Conservation (phyloP, 2,329 filamentous ascomycete genomes). For the Mycosphaerella sp. region DNA sequence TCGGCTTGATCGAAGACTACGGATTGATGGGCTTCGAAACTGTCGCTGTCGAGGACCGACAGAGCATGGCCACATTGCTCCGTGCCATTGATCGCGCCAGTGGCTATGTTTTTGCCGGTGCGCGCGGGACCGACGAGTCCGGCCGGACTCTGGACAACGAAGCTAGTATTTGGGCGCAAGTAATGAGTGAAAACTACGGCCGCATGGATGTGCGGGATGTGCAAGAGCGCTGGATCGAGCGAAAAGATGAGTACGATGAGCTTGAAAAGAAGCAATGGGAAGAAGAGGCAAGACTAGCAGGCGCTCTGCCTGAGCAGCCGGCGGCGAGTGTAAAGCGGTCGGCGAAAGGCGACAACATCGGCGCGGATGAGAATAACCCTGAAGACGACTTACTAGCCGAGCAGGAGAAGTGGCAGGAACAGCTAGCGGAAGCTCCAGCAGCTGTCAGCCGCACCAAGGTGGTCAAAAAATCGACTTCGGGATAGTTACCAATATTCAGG, state of each 20-base stretch:
- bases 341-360: constrained; percentile 17
- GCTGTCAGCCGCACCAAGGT: not conserved
- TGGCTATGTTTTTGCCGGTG: constrained; percentile 85
- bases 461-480: not conserved
- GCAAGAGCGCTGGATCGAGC: constrained; percentile 92
- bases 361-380: constrained; percentile 18
- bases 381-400: constrained; percentile 29
- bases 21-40: constrained; percentile 88
- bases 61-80: constrained; percentile 89
- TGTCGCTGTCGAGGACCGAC: constrained; percentile 91
- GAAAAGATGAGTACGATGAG: constrained; percentile 80
- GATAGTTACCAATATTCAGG: no score
- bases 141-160: constrained; percentile 31
- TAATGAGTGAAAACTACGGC: constrained; percentile 65
- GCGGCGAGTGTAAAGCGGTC: constrained; percentile 24
- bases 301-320: constrained; percentile 26
- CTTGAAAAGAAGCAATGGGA: constrained; percentile 69
- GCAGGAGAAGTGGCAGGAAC: constrained; percentile 29
- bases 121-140: constrained; percentile 80
- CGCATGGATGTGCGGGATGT: constrained; percentile 80
- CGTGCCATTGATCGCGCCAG: constrained; percentile 85
- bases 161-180: constrained; percentile 83
- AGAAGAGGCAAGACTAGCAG: constrained; percentile 55
- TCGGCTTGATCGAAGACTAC: constrained; percentile 82
- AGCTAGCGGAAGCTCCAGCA: constrained; percentile 13